Conservation (phyloP, 306 rosid species). For the Mucuna pruriens region DNA sequence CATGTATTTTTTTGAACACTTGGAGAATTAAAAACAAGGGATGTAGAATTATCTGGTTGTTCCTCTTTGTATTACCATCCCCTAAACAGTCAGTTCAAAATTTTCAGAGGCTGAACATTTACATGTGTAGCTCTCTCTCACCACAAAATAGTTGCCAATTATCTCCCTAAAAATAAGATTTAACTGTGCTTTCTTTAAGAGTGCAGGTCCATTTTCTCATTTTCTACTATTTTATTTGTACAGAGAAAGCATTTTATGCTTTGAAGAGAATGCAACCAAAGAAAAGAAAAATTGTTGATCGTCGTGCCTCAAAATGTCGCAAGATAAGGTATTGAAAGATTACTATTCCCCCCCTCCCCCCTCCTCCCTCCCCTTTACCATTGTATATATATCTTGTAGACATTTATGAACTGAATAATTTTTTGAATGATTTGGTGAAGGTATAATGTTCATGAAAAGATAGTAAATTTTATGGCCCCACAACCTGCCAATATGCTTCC, state of each 20-base stretch:
- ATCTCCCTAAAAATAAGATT: background rate
- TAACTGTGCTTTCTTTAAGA: background rate
- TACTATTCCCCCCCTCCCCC: background rate
- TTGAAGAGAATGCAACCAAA: conserved; percentile 69
- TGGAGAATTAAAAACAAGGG: background rate
- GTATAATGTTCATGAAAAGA: conserved; percentile 88
- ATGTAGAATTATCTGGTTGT: background rate
- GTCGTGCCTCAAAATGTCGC: conserved; percentile 92
- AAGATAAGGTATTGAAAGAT: conserved; percentile 72
- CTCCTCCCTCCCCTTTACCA: background rate
- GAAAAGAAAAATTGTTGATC: conserved; percentile 85
- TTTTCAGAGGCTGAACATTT: background rate
- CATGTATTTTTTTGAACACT: background rate
- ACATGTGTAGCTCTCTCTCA: background rate
- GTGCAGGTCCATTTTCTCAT: conserved; percentile 18
- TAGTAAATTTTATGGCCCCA: conserved; percentile 82
- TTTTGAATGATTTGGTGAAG: conserved; percentile 46
- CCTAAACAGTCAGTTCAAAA: background rate
- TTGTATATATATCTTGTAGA: background rate
- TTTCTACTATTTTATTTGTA: conserved; percentile 27
- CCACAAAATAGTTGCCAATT: background rate
- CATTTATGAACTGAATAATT: background rate
- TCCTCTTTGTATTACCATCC: background rate
- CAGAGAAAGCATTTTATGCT: conserved; percentile 76
- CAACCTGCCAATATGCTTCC: conserved; percentile 57